These are phyloP conservation scores for Triticum turgidum DNA, from an alignment of 176 grass and related monocot genomes.

Conservation along the genomic window DNA sequence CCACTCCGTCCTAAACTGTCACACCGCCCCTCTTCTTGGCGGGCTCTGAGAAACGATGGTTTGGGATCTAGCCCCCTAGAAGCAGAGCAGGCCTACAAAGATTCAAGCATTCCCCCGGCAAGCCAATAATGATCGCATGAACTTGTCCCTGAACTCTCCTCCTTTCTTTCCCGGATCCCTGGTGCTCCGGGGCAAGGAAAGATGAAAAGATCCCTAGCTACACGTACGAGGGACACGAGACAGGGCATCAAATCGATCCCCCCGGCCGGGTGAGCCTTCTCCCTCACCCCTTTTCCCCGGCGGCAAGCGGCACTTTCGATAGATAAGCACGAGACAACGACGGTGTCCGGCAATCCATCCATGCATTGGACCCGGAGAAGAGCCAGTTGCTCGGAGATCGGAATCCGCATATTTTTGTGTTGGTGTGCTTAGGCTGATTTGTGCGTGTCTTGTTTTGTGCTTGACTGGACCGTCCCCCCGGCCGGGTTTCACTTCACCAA, in stretches of 20 bases:
- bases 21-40: background rate
- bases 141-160: constrained; percentile 39
- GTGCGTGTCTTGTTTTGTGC: background rate
- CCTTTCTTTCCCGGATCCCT: constrained; percentile 33
- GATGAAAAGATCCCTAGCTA: background rate
- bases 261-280: background rate
- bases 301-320: constrained; percentile 29
- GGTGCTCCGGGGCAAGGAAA: background rate
- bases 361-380: background rate
- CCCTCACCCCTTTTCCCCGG: constrained; percentile 28
- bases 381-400: constrained; percentile 1
- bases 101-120: constrained; percentile 29
- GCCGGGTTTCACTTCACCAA: background rate
- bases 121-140: constrained; percentile 21
- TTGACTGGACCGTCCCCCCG: background rate
- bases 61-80: background rate
- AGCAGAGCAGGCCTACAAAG: background rate
- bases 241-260: constrained; percentile 36
- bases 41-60: background rate
- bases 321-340: constrained; percentile 26
- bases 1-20: background rate
- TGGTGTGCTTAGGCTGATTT: constrained; percentile 26
- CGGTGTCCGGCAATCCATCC: constrained; percentile 12
- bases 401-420: constrained; percentile 35
- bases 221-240: background rate